phyloP scores from a whole-genome alignment of 2,329 filamentous ascomycete genomes.

The Nemania diffusa region DNA sequence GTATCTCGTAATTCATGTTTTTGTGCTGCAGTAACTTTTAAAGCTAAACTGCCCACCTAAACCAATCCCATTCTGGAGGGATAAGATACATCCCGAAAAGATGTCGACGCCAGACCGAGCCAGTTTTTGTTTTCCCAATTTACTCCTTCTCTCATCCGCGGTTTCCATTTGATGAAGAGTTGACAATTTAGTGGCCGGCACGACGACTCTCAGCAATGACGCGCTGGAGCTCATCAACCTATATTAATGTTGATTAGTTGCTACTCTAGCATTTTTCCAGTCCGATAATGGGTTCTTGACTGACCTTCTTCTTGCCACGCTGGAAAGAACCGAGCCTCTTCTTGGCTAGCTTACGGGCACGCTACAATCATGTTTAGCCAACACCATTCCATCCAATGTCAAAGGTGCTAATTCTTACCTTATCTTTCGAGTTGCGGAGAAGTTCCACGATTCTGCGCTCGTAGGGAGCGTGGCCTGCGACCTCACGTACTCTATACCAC shows the following conservation, averaged over 20 bases:
- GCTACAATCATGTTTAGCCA: constrained; percentile 49
- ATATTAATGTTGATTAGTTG: constrained; percentile 12
- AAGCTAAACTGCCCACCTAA: constrained; percentile 30
- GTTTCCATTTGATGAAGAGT: constrained; percentile 23
- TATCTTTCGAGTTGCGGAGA: constrained; percentile 99
- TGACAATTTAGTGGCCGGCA: constrained; percentile 64
- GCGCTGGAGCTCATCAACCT: constrained; percentile 87
- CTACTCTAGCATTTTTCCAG: too few relatives aligned
- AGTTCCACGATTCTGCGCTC: constrained; percentile 99
- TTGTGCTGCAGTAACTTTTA: constrained; percentile 40
- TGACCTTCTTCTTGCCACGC: constrained; percentile 98
- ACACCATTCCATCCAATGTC: not conserved
- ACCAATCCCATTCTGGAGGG: constrained; percentile 34
- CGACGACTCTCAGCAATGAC: constrained; percentile 96
- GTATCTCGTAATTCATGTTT: constrained; percentile 40
- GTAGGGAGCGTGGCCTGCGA: constrained; percentile 92
- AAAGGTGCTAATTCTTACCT: constrained; percentile 56
- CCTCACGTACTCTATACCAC: constrained; percentile 80
- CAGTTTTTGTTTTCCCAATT: constrained; percentile 38
- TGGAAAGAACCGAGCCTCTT: constrained; percentile 99
- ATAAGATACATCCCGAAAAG: constrained; percentile 42
- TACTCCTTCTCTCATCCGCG: constrained; percentile 27
- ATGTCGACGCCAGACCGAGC: constrained; percentile 43
- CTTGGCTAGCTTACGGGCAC: constrained; percentile 98
- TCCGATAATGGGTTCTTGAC: not conserved